phyloP scores from a whole-genome alignment of 2,329 filamentous ascomycete species.

The Aphanocladium album region DNA sequence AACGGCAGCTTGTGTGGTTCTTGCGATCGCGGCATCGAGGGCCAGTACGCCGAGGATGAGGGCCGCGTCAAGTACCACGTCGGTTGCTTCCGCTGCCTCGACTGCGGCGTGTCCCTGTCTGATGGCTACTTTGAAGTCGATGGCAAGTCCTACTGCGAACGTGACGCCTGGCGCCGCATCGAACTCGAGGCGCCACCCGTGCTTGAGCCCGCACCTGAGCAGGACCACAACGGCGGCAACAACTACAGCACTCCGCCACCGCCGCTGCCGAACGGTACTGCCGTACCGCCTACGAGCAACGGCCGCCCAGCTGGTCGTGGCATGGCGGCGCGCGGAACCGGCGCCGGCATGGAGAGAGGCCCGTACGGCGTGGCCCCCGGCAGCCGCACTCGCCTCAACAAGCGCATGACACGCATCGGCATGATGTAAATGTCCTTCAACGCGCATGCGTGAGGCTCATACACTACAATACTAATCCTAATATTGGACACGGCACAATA shows the following conservation, averaged over 20 bases:
- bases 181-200: constrained; percentile 23
- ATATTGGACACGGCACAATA: background rate
- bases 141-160: constrained; percentile 77
- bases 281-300: constrained; percentile 21
- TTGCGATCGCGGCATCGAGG: constrained; percentile 85
- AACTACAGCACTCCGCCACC: background rate
- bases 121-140: constrained; percentile 91
- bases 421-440: constrained; percentile 41
- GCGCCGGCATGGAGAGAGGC: constrained; percentile 15
- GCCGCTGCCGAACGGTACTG: background rate
- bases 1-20: constrained; percentile 80
- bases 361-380: constrained; percentile 27
- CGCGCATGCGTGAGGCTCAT: background rate
- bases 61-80: constrained; percentile 75
- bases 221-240: background rate
- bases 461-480: background rate
- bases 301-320: constrained; percentile 5
- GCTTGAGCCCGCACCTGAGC: constrained; percentile 5
- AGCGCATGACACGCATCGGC: constrained; percentile 56
- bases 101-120: constrained; percentile 67
- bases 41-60: constrained; percentile 85
- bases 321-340: background rate
- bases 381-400: constrained; percentile 40
- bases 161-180: constrained; percentile 64
- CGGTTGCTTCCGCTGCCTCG: constrained; percentile 76